Base-by-base conservation (phyloP, 148 eudicot species). In the Talinum fruticosum region DNA sequence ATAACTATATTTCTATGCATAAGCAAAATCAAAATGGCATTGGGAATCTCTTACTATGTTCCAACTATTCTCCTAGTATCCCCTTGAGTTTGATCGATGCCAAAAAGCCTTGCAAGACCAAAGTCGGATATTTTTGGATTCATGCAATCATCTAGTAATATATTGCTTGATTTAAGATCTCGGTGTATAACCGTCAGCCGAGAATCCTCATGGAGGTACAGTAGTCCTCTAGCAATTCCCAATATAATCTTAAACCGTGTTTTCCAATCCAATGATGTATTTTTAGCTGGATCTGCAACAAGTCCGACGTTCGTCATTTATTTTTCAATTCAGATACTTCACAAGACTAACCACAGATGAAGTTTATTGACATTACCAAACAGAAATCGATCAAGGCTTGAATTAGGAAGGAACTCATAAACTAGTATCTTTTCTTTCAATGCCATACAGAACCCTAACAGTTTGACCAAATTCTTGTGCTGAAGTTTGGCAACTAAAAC, bases 121-220 rank as follows among this genome's bases (percentile, higher is more conserved):
- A 72, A 72, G 49, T 72, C 75, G 13, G 75, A 45, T 28, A 72
- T 51, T 8, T 72, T 47, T 35, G 84, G 70, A 28, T 77, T 81
- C 83, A 81, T 81, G 10, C 30, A n/a, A 47, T 72, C 76, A 72
- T 81, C 83, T 13, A 81, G n/a, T 1, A 81, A 18, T 49, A 81
- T 65, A 30, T 81, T 81, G 53, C 83, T 81, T 2, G 67, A 2
- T 72, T 81, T 81, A 2, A 81, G 76, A 76, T 81, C 83, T 0
- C 83, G 76, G 30, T 81, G 80, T 5, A 70, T 70, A 44, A 70
- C n/a, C 23, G 21, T 70, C 1, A 70, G 51, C 10, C 73, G 49
- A 24, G 73, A 70, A 70, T 70, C 73, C 38, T 70, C 73, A 70
- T 70, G 73, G 14, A 70, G 73, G 19, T 70, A 70, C 21, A 37